Percentiles rank a stretch among this genome's conserved stretches.
Evolutionary conservation across 2,329 filamentous ascomycete species (phyloP).

Genomic region (Diaporthe ampelina): DNA sequence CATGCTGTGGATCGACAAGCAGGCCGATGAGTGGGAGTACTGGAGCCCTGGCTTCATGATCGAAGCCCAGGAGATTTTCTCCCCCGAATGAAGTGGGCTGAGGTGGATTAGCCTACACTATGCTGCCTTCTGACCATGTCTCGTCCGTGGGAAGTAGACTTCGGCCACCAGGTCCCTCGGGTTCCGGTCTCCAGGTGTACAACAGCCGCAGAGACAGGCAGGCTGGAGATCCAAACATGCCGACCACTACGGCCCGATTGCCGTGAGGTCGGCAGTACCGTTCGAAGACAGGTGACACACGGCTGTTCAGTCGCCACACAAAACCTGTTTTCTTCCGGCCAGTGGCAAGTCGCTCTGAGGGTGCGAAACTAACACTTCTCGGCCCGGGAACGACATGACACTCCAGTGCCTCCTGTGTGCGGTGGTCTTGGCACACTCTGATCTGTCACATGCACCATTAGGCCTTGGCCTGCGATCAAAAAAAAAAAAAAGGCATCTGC

Average conservation of each 20-base stretch:
- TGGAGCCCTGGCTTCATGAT: conserved; percentile 88
- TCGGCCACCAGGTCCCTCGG: neutral
- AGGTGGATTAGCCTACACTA: neutral
- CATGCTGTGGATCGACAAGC: conserved; percentile 93
- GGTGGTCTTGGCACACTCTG: neutral
- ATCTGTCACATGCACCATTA: neutral
- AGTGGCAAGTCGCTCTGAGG: neutral
- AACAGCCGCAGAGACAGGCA: neutral
- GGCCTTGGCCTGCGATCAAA: neutral
- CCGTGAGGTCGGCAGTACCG: neutral
- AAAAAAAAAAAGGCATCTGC: neutral
- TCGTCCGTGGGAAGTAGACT: neutral
- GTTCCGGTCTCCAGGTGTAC: neutral
- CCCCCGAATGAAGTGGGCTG: conserved; percentile 30
- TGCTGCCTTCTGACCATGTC: neutral
- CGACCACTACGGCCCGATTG: neutral
- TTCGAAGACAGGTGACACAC: neutral
- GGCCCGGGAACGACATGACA: neutral
- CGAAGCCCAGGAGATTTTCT: conserved; percentile 51
- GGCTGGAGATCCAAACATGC: neutral
- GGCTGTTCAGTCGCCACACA: neutral
- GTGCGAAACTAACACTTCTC: neutral
- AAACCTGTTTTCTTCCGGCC: neutral
- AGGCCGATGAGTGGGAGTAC: conserved; percentile 89
- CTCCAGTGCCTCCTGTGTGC: neutral